phyloP scores from a whole-genome alignment of 768 basidiomycete species.

The Tulasnella sp. region DNA sequence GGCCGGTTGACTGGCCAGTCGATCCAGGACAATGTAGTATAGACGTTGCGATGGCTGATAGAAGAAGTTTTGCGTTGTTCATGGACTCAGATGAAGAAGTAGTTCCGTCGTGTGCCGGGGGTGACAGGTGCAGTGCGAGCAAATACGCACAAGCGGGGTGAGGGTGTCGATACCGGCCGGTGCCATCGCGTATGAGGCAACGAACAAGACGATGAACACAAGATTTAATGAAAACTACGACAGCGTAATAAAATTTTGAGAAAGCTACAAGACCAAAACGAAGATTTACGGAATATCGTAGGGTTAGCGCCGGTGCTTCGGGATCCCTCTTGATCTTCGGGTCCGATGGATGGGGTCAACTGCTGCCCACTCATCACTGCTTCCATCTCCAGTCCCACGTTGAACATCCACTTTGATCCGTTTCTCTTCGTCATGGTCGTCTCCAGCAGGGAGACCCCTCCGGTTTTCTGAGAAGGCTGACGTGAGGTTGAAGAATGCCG shows the following conservation, averaged over 20 bases:
- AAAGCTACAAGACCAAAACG: neutral
- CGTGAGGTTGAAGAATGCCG: slow-evolving; percentile 5
- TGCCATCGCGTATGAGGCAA: too few relatives aligned
- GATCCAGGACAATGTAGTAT: neutral
- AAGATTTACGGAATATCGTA: neutral
- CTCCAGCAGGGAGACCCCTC: too few relatives aligned
- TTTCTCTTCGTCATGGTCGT: neutral
- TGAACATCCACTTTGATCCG: neutral
- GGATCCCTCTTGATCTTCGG: neutral
- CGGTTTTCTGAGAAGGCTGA: neutral
- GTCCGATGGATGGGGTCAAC: neutral
- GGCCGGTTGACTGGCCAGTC: neutral
- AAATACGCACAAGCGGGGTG: too few relatives aligned
- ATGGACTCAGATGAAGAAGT: neutral
- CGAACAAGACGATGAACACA: too few relatives aligned
- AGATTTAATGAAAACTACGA: too few relatives aligned
- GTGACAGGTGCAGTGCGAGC: too few relatives aligned
- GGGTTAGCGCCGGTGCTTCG: neutral
- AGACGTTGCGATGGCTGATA: neutral
- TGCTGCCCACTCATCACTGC: slow-evolving; percentile 17
- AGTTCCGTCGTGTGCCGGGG: too few relatives aligned
- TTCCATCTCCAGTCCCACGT: neutral
- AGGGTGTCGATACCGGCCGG: too few relatives aligned
- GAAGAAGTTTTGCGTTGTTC: neutral
- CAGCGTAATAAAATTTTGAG: neutral